Conservation (phyloP, 1,139 yeast genomes). For the Insectozyma bohioensis region DNA sequence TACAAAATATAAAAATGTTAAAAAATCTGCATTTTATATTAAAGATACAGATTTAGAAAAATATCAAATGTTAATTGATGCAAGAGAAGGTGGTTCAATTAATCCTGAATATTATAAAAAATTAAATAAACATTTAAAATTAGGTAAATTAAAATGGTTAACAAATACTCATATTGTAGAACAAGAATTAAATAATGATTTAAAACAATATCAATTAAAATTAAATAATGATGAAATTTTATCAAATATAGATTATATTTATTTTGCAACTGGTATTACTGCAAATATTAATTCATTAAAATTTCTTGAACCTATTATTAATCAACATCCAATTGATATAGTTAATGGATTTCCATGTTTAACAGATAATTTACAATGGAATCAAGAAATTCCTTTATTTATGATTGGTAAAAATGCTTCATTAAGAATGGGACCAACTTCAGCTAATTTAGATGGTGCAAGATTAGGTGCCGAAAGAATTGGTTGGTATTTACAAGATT, state of each 20-base stretch:
- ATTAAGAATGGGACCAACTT: slow-evolving; percentile 45
- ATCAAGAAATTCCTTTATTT: slow-evolving; percentile 37
- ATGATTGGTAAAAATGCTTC: slow-evolving; percentile 48
- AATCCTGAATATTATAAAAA: slow-evolving; percentile 45
- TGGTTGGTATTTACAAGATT: slow-evolving; percentile 38
- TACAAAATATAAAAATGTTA: slow-evolving; percentile 47
- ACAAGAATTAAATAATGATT: slow-evolving; percentile 22
- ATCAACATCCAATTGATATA: slow-evolving; percentile 27
- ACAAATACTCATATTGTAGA: slow-evolving; percentile 23
- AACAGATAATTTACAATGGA: slow-evolving; percentile 48
- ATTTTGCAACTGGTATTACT: slow-evolving; percentile 45
- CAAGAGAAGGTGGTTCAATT: slow-evolving; percentile 50
- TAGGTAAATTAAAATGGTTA: slow-evolving; percentile 27
- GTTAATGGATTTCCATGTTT: slow-evolving; percentile 44
- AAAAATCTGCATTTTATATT: slow-evolving; percentile 44
- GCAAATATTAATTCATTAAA: slow-evolving; percentile 31
- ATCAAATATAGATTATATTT: slow-evolving; percentile 32
- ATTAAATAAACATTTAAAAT: slow-evolving; percentile 28
- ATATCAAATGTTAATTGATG: slow-evolving; percentile 39
- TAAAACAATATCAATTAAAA: slow-evolving; percentile 11
- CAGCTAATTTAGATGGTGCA: slow-evolving; percentile 52
- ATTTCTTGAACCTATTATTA: slow-evolving; percentile 27
- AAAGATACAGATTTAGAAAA: slow-evolving; percentile 45
- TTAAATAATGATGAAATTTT: slow-evolving; percentile 4
- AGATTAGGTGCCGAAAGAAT: slow-evolving; percentile 48